Evolutionary conservation across 2,329 filamentous ascomycete species (phyloP), one percentile per base, ranked within the genome.

Genomic region (Neonectria coccinea): DNA sequence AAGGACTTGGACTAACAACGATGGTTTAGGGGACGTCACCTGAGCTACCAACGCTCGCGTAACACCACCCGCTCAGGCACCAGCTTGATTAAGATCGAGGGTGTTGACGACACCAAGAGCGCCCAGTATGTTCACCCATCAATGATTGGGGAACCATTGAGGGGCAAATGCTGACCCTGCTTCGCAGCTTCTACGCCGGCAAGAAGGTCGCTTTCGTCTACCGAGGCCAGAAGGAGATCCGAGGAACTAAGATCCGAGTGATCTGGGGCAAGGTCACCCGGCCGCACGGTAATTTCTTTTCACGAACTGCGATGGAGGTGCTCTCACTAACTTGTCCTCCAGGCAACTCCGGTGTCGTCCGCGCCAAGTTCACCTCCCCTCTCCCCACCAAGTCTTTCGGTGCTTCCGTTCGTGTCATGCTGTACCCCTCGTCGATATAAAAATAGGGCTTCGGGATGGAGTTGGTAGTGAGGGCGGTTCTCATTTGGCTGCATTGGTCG

Each of bases 141-240:
- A 50, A 57, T 27, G 12, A 45, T n/a, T n/a, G 20, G 14, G 36
- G 55, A 27, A 22, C 11, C 51, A 47, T 8, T n/a, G 33, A 62
- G 54, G 16, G 61, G 51, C 54, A 57, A 42, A 59, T 70, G 68
- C 75, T 79, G 74, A 78, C 52, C 56, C 44, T 47, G 14, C 42
- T 41, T 67, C 66, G 64, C 75, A 88, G 86, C 86, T 97, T 97
- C 92, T 99, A 99, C 88, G 88, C 93, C 75, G 96, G 96, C 86
- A 99, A 99, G 92, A 94, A 94, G 87, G 90, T 98, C 82, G 96
- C 96, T 82, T 99, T 94, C 85, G 94, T 99, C 85, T 99, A 98
- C 90, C 93, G 94, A 81, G 95, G 91, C 77, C 91, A 93, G 85
- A 94, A 91, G 86, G 93, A 97, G 88, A 89, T 97, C 80, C 92